Evolutionary conservation across 345 rosid species (phyloP).

Genomic region (Stellera chamaejasme): DNA sequence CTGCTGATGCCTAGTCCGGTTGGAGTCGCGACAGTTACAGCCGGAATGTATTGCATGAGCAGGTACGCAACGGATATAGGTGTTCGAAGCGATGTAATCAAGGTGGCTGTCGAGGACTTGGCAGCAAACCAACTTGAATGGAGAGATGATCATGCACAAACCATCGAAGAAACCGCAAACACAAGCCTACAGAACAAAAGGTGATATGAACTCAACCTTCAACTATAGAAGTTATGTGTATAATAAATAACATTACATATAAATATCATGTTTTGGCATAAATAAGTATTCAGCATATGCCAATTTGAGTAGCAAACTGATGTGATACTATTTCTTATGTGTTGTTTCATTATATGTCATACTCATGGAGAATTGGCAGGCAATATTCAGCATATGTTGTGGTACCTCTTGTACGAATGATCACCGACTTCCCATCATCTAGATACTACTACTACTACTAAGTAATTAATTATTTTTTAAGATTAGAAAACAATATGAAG

Average conservation of each 20-base stretch:
- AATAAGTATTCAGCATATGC: constrained; percentile 10
- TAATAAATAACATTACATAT: neutral
- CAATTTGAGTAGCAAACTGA: too few species aligned
- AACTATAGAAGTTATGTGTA: constrained; percentile 4
- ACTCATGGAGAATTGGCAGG: too few species aligned
- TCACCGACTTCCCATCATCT: too few species aligned
- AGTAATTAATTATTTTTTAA: too few species aligned
- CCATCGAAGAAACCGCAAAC: constrained; percentile 11
- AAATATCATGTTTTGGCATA: constrained; percentile 3
- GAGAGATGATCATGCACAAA: constrained; percentile 14
- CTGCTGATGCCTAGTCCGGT: constrained; percentile 87
- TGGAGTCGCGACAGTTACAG: constrained; percentile 90
- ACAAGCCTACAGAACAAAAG: constrained; percentile 19
- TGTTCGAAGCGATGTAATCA: constrained; percentile 74
- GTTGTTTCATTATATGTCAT: too few species aligned
- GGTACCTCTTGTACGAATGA: too few species aligned
- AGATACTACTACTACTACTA: too few species aligned
- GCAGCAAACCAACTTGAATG: constrained; percentile 45
- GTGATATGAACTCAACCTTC: constrained; percentile 15
- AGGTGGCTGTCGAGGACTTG: constrained; percentile 88
- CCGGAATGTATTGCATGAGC: constrained; percentile 95
- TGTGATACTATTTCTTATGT: too few species aligned
- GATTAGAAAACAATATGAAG: too few species aligned
- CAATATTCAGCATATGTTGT: too few species aligned
- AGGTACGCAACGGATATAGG: constrained; percentile 91